Percentiles rank a stretch among this genome's conserved stretches.
Evolutionary conservation across 75 land plant genomes (phyloP).

Genomic region (Ceratopteris richardii): DNA sequence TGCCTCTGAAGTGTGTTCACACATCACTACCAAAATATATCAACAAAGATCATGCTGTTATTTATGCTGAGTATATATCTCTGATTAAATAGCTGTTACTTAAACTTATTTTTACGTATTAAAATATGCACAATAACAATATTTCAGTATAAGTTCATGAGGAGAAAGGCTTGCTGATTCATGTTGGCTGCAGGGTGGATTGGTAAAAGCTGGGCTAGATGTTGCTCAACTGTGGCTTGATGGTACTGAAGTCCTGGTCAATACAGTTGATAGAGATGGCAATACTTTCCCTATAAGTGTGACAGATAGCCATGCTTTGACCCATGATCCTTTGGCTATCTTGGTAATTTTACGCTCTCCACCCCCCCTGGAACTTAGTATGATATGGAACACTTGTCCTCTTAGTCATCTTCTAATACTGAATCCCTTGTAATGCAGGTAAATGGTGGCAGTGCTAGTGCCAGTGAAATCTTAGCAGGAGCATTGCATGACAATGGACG

Average conservation of each 20-base stretch:
- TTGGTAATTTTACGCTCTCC: slow-evolving; percentile 66
- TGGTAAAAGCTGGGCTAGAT: slow-evolving; percentile 93
- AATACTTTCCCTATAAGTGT: slow-evolving; percentile 71
- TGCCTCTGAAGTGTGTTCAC: too few species aligned
- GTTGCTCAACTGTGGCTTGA: slow-evolving; percentile 99
- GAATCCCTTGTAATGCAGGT: slow-evolving; percentile 39
- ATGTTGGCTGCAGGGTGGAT: slow-evolving; percentile 71
- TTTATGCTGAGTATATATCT: too few species aligned
- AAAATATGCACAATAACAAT: too few species aligned
- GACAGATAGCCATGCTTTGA: slow-evolving; percentile 79
- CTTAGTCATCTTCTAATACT: too few species aligned
- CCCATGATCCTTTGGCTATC: slow-evolving; percentile 92
- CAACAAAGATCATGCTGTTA: too few species aligned
- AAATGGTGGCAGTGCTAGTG: slow-evolving; percentile 98
- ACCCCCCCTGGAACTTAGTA: too few species aligned
- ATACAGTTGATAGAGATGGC: slow-evolving; percentile 88
- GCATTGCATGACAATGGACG: slow-evolving; percentile 98
- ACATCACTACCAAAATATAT: too few species aligned
- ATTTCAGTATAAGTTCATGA: too few species aligned
- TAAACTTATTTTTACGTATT: too few species aligned
- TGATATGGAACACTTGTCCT: too few species aligned
- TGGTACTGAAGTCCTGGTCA: slow-evolving; percentile 88
- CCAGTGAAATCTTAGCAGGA: slow-evolving; percentile 95
- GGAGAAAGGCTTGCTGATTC: too few species aligned
- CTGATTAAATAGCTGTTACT: too few species aligned